Conservation (phyloP, 2,329 filamentous ascomycete species). For the Cryphonectria parasitica region DNA sequence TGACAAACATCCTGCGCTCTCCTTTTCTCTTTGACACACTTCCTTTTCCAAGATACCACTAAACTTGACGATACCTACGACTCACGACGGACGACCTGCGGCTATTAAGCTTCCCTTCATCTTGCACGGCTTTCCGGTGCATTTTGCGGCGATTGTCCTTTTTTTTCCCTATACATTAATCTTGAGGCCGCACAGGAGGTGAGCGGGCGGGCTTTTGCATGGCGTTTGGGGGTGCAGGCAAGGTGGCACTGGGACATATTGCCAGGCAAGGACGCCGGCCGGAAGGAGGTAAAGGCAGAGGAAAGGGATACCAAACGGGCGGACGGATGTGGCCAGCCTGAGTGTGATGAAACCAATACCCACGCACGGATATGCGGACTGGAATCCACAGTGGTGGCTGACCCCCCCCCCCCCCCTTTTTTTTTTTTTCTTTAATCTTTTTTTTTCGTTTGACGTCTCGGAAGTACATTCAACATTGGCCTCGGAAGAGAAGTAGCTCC, state of each 20-base stretch:
- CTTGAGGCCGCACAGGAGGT: conserved; percentile 10
- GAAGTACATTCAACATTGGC: neutral
- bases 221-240: conserved; percentile 18
- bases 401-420: too few species aligned
- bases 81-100: conserved; percentile 23
- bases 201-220: conserved; percentile 20
- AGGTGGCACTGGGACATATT: conserved; percentile 13
- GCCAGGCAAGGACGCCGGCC: neutral
- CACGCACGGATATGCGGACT: conserved; percentile 1
- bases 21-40: conserved; percentile 23
- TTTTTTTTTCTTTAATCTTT: conserved; percentile 2
- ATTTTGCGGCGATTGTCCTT: conserved; percentile 13
- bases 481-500: conserved; percentile 6
- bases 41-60: conserved; percentile 27
- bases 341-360: neutral
- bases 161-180: conserved; percentile 23
- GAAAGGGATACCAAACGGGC: conserved; percentile 18
- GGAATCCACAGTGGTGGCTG: conserved; percentile 15
- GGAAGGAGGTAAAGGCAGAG: neutral
- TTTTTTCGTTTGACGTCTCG: neutral
- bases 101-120: conserved; percentile 14
- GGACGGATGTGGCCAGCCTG: neutral
- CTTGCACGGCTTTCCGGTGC: conserved; percentile 18
- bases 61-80: conserved; percentile 24
- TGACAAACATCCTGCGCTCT: neutral